These are phyloP conservation scores for Wallacemonas sp. DNA, from an alignment of 208 protist genomes.

Conservation along the genomic window DNA sequence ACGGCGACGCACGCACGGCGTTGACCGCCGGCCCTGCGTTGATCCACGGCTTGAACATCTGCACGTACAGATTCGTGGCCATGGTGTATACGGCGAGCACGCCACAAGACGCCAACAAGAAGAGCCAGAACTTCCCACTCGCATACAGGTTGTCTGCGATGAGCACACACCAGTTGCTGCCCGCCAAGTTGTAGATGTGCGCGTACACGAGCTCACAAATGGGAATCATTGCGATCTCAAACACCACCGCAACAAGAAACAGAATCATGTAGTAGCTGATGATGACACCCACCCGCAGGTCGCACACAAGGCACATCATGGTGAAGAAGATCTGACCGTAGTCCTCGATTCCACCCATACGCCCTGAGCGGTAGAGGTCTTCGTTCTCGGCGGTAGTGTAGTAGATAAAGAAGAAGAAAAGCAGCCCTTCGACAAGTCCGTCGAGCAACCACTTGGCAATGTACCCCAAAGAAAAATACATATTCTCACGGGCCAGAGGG, in stretches of 20 bases:
- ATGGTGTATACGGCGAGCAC: conserved; percentile 56
- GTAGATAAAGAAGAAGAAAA: conserved; percentile 58
- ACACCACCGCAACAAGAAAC: conserved; percentile 20
- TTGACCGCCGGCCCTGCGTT: conserved; percentile 57
- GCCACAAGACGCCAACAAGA: conserved; percentile 45
- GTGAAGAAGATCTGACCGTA: conserved; percentile 73
- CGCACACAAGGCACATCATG: conserved; percentile 56
- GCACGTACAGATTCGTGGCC: conserved; percentile 56
- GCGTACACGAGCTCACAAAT: conserved; percentile 46
- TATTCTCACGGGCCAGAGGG: conserved; percentile 51
- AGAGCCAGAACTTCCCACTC: conserved; percentile 51
- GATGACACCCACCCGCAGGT: conserved; percentile 43
- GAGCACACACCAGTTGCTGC: conserved; percentile 58
- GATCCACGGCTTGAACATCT: conserved; percentile 55
- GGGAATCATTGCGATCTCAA: conserved; percentile 35
- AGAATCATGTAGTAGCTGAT: conserved; percentile 60
- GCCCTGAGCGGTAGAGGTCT: conserved; percentile 39
- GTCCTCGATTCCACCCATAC: conserved; percentile 48
- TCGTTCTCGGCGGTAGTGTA: conserved; percentile 42
- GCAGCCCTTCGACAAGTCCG: conserved; percentile 45
- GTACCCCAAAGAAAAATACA: conserved; percentile 69
- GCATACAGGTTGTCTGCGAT: conserved; percentile 47
- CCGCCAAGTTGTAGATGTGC: conserved; percentile 39
- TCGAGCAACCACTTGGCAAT: conserved; percentile 68
- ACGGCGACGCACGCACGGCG: conserved; percentile 36